phyloP scores from a whole-genome alignment of 441 rosid species.

The Gossypium schwendimanii region DNA sequence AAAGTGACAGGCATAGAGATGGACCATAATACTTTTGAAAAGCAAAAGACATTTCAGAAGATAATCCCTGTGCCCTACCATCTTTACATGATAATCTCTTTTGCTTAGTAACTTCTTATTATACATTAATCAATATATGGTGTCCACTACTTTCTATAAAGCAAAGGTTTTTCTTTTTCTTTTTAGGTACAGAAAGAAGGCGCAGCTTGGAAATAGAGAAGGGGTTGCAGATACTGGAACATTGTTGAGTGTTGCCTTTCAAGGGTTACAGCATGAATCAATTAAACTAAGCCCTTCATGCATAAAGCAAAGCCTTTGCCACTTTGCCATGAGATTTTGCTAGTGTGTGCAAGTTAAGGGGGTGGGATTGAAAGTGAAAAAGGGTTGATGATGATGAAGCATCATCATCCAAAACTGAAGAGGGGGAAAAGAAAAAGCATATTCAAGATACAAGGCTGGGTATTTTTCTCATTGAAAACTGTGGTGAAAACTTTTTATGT shows the following conservation, averaged over 20 bases:
- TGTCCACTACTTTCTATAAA: slow-evolving; percentile 37
- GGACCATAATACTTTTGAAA: slow-evolving; percentile 21
- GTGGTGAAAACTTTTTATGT: slow-evolving; percentile 15
- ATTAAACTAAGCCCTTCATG: neutral
- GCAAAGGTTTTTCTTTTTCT: slow-evolving; percentile 9
- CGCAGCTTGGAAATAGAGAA: neutral
- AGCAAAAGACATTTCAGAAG: slow-evolving; percentile 29
- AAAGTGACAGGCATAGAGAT: slow-evolving; percentile 22
- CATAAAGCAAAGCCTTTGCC: slow-evolving; percentile 26
- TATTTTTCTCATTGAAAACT: slow-evolving; percentile 12
- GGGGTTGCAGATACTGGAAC: neutral
- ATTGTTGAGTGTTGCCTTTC: neutral
- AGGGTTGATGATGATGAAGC: slow-evolving; percentile 18
- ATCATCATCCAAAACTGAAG: slow-evolving; percentile 14
- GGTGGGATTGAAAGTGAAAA: neutral
- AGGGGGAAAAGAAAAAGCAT: neutral
- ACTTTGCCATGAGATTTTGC: neutral
- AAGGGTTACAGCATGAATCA: neutral
- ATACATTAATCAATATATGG: slow-evolving; percentile 29
- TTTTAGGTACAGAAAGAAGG: neutral
- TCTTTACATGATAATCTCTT: slow-evolving; percentile 40
- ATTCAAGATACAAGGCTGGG: neutral
- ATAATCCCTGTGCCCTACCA: slow-evolving; percentile 48
- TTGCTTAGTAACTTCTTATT: slow-evolving; percentile 36
- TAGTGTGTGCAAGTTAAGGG: neutral